Conservation (phyloP, 768 basidiomycete species). For the Mycena amicta region DNA sequence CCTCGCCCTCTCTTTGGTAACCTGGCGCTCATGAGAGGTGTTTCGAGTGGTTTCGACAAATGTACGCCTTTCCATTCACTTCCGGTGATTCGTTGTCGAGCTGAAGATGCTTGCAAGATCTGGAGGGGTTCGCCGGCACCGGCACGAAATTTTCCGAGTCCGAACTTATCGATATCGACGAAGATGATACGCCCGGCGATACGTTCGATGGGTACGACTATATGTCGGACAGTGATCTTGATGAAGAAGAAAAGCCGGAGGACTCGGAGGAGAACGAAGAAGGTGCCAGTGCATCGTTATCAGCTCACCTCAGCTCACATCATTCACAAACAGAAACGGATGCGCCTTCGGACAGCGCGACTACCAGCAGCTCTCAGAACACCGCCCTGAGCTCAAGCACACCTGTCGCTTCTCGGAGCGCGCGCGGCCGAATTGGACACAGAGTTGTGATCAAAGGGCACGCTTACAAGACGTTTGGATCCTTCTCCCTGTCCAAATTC, state of each 20-base stretch:
- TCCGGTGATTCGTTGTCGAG: neutral
- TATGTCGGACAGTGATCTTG: constrained; percentile 19
- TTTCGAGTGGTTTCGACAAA: constrained; percentile 5
- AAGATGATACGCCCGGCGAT: neutral
- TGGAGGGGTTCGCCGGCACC: no score
- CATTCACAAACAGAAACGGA: neutral
- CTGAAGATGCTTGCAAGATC: neutral
- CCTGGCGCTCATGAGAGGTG: constrained; percentile 6
- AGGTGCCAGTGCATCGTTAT: neutral
- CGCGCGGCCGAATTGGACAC: neutral
- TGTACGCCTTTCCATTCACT: constrained; percentile 3
- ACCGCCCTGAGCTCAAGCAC: neutral
- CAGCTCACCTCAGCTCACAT: neutral
- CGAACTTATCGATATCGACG: constrained; percentile 7
- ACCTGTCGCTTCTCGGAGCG: neutral
- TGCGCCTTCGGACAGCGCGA: neutral
- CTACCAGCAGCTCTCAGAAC: neutral
- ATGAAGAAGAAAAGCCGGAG: constrained; percentile 1
- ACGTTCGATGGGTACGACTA: constrained; percentile 7
- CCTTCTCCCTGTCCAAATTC: neutral
- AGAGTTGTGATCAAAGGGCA: constrained; percentile 8
- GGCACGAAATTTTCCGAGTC: constrained; percentile 13
- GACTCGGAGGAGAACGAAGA: neutral
- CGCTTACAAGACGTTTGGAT: constrained; percentile 13
- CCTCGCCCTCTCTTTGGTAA: constrained; percentile 13